Base-by-base conservation (phyloP, 2,329 filamentous ascomycete genomes). In the Geosmithia putterillii region DNA sequence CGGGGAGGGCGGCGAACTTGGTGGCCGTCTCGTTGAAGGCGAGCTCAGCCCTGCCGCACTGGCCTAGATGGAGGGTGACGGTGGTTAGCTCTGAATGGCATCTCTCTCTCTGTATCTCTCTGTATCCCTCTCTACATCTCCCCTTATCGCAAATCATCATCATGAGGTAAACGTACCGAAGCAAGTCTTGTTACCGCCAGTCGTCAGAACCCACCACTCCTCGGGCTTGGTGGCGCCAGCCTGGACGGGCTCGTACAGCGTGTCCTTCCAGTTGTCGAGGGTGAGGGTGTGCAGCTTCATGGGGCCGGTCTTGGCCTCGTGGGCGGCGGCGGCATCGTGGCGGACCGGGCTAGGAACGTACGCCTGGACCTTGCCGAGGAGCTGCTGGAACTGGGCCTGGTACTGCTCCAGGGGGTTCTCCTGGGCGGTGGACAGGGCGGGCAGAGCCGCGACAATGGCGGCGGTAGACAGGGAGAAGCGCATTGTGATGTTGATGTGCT, bases 111-210 rank as follows among this genome's bases (percentile, higher is more conserved):
- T n/a, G n/a, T n/a, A n/a, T n/a, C n/a, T n/a, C n/a, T n/a, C n/a
- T n/a, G n/a, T n/a, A n/a, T n/a, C n/a, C n/a, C n/a, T n/a, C n/a
- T n/a, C n/a, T n/a, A n/a, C n/a, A n/a, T n/a, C n/a, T n/a, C n/a
- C n/a, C n/a, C n/a, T n/a, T n/a, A n/a, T n/a, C n/a, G n/a, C n/a
- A n/a, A n/a, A n/a, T n/a, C n/a, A n/a, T n/a, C n/a, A n/a, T n/a
- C n/a, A n/a, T n/a, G n/a, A n/a, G 44, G 38, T 19, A 38, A 47
- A 53, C 70, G 45, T 65, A 78, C 75, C 73, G 57, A 73, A 81
- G 66, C 85, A 90, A 25, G 84, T 87, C 66, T 79, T 82, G 70
- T 89, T 88, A 52, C 82, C 71, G 44, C 85, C 85, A 9, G 79
- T 84, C 51, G 86, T 65, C 51, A 84, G 71, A 47, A 90, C 67